Base-by-base conservation (phyloP, 495 filamentous ascomycete species). In the Podospora sp. region DNA sequence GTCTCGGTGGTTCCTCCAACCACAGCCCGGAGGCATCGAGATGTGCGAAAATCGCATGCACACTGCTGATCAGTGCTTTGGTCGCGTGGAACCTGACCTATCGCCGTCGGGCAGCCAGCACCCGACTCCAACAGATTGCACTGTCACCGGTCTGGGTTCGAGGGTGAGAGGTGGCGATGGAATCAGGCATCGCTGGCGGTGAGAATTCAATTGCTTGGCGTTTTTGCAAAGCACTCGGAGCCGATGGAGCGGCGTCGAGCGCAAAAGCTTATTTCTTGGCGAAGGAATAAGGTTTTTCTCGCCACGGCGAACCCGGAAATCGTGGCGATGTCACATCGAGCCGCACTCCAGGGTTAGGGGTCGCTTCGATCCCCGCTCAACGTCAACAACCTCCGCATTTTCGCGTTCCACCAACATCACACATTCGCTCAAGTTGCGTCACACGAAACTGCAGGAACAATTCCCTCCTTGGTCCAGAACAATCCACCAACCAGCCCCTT, bases 401-500 rank as follows among this genome's bases (percentile, higher is more conserved):
- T 33, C 29, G 40, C 40, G 9, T 46, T 14, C 40, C 9, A 14
- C 11, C 2, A 11, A 46, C 11, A 46, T 18, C 16, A 11, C 40
- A 6, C 29, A 33, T 33, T 33, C 29, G 29, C 8, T n/a, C n/a
- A n/a, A n/a, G n/a, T n/a, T n/a, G n/a, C 29, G 14, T 36, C 12
- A 61, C n/a, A 53, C n/a, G n/a, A 55, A 55, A 35, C 12, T 46
- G 22, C 40, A 46, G 40, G 40, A 46, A 46, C 40, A 46, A 46
- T 6, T 14, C 40, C 40, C 40, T 14, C 12, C 40, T 33, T 11
- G 40, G 40, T 46, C 40, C 40, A 46, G 22, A 57, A n/a, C 52
- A 4, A 12, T 46, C 40, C 40, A 46, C 40, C 53, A 57, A 9
- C 22, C 22, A 4, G 3, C 26, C 26, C 53, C 5, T 57, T 57